These are phyloP conservation scores for Epichloe elymi DNA, from an alignment of 2,329 filamentous ascomycete species.

Conservation along the genomic window DNA sequence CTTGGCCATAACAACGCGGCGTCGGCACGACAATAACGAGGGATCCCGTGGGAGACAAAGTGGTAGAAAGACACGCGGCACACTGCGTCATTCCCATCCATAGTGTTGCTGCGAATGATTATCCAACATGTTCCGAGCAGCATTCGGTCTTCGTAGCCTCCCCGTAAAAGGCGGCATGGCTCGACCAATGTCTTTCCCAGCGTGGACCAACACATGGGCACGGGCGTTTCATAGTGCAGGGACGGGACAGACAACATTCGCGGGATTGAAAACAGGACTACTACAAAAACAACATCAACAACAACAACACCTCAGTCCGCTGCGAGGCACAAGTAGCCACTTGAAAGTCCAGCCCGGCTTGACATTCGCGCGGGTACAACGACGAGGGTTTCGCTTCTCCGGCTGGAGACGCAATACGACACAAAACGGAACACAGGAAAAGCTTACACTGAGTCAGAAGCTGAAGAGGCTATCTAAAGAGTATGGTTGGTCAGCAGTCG, in stretches of 20 bases:
- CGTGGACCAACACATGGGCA: slow-evolving; percentile 16
- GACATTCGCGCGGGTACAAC: slow-evolving; percentile 12
- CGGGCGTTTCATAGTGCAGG: slow-evolving; percentile 17
- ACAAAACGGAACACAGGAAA: slow-evolving; percentile 12
- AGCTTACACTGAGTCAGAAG: slow-evolving; percentile 49
- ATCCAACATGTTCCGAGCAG: slow-evolving; percentile 14
- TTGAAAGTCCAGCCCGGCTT: slow-evolving; percentile 7
- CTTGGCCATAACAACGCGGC: neutral
- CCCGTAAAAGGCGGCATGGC: slow-evolving; percentile 10
- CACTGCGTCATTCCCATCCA: neutral
- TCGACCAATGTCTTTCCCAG: slow-evolving; percentile 9
- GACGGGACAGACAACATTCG: slow-evolving; percentile 5
- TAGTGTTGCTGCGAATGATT: neutral
- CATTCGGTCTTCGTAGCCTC: slow-evolving; percentile 12
- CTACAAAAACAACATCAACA: neutral
- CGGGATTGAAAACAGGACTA: neutral
- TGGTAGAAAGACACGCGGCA: neutral
- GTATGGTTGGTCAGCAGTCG: slow-evolving; percentile 87
- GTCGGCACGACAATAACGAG: neutral
- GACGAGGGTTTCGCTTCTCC: slow-evolving; percentile 23
- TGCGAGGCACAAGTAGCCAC: neutral
- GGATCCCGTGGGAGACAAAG: neutral
- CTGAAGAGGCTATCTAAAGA: slow-evolving; percentile 78
- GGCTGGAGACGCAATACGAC: slow-evolving; percentile 17
- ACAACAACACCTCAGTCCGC: neutral